Percentiles rank a stretch among this genome's conserved stretches.
phyloP scores from a whole-genome alignment of 495 filamentous ascomycete species.

The Bacidia gigantensis region DNA sequence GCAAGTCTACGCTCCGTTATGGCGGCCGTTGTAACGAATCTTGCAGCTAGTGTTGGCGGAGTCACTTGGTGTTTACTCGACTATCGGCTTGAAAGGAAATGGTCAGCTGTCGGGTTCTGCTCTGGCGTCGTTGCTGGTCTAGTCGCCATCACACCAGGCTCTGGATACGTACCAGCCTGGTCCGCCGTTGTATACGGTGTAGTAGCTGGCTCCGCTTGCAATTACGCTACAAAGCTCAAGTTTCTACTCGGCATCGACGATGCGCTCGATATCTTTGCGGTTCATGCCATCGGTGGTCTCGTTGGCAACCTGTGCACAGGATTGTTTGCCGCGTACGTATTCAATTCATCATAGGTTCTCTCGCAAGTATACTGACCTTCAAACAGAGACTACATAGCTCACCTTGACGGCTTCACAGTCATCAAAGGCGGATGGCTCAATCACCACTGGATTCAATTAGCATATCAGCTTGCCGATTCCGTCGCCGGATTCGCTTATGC shows the following conservation, averaged over 20 bases:
- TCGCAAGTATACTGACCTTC: background rate
- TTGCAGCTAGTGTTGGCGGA: slow-evolving; percentile 54
- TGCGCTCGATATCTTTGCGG: slow-evolving; percentile 87
- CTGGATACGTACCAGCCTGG: slow-evolving; percentile 85
- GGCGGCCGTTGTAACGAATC: slow-evolving; percentile 44
- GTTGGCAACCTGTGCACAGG: slow-evolving; percentile 83
- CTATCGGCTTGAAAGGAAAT: slow-evolving; percentile 87
- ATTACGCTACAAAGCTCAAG: slow-evolving; percentile 95
- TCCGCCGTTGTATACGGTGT: slow-evolving; percentile 82
- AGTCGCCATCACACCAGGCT: slow-evolving; percentile 86
- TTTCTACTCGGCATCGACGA: slow-evolving; percentile 79
- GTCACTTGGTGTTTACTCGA: slow-evolving; percentile 94
- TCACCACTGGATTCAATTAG: slow-evolving; percentile 77
- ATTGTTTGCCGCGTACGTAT: slow-evolving; percentile 73
- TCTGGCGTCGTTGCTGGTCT: slow-evolving; percentile 85
- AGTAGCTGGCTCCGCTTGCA: slow-evolving; percentile 70
- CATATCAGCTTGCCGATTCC: slow-evolving; percentile 80
- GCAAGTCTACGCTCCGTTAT: slow-evolving; percentile 70
- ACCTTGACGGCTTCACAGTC: slow-evolving; percentile 59
- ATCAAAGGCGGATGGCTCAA: slow-evolving; percentile 88
- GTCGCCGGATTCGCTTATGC: slow-evolving; percentile 73
- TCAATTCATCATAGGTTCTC: too few relatives aligned
- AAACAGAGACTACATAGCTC: slow-evolving; percentile 71
- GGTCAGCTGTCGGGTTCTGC: slow-evolving; percentile 95
- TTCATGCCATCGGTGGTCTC: slow-evolving; percentile 75